Base-by-base conservation (phyloP, 2,329 filamentous ascomycete species). In the Cytospora chrysosperma region DNA sequence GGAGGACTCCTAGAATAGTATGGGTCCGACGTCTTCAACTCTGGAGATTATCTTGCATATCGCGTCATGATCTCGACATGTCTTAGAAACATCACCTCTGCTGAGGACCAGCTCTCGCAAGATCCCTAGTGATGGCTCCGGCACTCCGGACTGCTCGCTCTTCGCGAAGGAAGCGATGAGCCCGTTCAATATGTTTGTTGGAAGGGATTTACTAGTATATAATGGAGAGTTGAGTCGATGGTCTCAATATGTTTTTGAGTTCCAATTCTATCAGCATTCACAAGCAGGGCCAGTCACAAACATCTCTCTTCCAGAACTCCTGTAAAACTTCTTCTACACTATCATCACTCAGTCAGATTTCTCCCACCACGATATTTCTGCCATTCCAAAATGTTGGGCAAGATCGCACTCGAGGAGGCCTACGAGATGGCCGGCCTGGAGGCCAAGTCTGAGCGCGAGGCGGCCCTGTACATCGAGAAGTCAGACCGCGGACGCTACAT, bases 341-440 rank as follows among this genome's bases (percentile, higher is more conserved):
- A 27, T 24, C 21, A 37, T 47, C 40, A n/a, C 19, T 1, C 27
- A 34, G 3, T 3, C 10, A 30, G 17, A 21, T n/a, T 21, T 19
- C 15, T 30, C 5, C n/a, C 24, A n/a, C 1, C 9, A 30, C 19
- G 10, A n/a, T 26, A 56, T 12, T 6, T 21, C 10, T 5, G 40
- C 30, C 17, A 5, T n/a, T 3, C 26, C 26, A 61, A 51, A 13
- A 64, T 65, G 64, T 49, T 60, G 17, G 61, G 64, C 15, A 65
- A 65, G 34, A 63, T 65, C 47, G 64, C 64, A 24, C 53, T 65
- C 12, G 64, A 65, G 26, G 64, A 65, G 49, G 64, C 64, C 43
- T 63, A 47, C 10, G 64, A 63, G 56, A 53, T 57, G 53, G 53
- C 21, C 34, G 64, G 61, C 19, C 54, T 52, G 56, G 64, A 63